Evolutionary conservation across 2,329 filamentous ascomycete species (phyloP), one percentile per base, ranked within the genome.

Genomic region (Pezicula radicicola): DNA sequence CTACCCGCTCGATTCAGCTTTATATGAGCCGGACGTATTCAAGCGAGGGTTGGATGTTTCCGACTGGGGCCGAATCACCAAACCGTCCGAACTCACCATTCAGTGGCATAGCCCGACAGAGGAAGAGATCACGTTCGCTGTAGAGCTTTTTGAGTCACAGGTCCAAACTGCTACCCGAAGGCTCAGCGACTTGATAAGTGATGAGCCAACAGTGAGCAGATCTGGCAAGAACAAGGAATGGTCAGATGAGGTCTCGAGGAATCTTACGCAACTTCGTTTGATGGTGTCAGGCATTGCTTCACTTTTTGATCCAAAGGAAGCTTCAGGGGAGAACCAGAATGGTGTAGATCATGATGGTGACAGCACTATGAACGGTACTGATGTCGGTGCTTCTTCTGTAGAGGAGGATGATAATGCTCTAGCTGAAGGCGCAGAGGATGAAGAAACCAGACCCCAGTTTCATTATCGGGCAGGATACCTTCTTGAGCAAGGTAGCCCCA

Each of bases 141-240:
- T 95, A 15, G 87, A 93, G 63, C 72, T 99, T 0, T 97, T 97
- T 63, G 85, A 92, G 59, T 87, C 86, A 1, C 92, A 97, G 69
- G 87, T 88, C 6, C 83, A 83, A 51, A 85, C 83, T 39, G 92
- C 93, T 2, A 80, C 93, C 54, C 76, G 85, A 52, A 84, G 90
- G 55, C 73, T 99, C 12, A 81, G 83, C 56, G 81, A 86, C 7
- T 78, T 99, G n/a, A 95, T 91, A 65, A 86, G 89, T 55, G 85
- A 90, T 43, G 81, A 87, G 35, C 87, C 91, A 1, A 87, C 85
- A 2, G 87, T 97, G 49, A 95, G 91, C 69, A 83, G 93, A 51
- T 93, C 92, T 60, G 94, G 94, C 36, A 96, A 93, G 68, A 95
- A 96, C 61, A 99, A 97, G 70, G 93, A 97, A 63, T 99, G 94